Conservation (phyloP, 2,329 filamentous ascomycete species). For the Hyphodiscus sp. region DNA sequence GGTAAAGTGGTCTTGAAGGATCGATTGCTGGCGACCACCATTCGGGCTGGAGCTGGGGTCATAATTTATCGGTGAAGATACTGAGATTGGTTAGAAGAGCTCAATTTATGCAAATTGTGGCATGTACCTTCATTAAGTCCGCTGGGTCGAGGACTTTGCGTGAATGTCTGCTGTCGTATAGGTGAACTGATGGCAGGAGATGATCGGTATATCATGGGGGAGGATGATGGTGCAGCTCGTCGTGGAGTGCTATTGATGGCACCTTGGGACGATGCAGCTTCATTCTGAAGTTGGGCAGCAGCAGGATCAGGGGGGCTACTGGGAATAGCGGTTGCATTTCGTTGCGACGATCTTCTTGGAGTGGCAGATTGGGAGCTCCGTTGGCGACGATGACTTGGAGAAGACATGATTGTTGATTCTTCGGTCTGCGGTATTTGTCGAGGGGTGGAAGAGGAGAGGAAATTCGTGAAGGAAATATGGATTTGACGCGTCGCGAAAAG, state of each 20-base stretch:
- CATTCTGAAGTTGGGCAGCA: conserved; percentile 30
- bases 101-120: not conserved
- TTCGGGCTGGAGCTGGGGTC: conserved; percentile 83
- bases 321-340: conserved; percentile 45
- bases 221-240: conserved; percentile 60
- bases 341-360: conserved; percentile 50
- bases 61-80: conserved; percentile 89
- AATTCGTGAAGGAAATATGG: not conserved
- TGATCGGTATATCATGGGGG: conserved; percentile 71
- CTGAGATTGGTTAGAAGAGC: conserved; percentile 38
- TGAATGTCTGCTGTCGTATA: conserved; percentile 51
- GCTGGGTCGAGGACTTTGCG: conserved; percentile 64
- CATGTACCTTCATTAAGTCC: conserved; percentile 54
- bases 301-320: conserved; percentile 39
- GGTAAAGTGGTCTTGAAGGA: conserved; percentile 59
- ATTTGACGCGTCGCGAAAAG: conserved; percentile 7
- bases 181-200: conserved; percentile 58
- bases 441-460: not conserved
- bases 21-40: conserved; percentile 44
- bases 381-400: conserved; percentile 50
- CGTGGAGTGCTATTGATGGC: conserved; percentile 38
- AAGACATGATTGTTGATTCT: conserved; percentile 47
- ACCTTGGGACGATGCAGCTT: conserved; percentile 29
- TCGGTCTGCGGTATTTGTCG: conserved; percentile 2
- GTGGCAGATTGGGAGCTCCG: conserved; percentile 49